Percentiles rank a stretch among this genome's conserved stretches.
These are phyloP conservation scores for Albizia julibrissin DNA, from an alignment of 306 rosid genomes.

Conservation along the genomic window DNA sequence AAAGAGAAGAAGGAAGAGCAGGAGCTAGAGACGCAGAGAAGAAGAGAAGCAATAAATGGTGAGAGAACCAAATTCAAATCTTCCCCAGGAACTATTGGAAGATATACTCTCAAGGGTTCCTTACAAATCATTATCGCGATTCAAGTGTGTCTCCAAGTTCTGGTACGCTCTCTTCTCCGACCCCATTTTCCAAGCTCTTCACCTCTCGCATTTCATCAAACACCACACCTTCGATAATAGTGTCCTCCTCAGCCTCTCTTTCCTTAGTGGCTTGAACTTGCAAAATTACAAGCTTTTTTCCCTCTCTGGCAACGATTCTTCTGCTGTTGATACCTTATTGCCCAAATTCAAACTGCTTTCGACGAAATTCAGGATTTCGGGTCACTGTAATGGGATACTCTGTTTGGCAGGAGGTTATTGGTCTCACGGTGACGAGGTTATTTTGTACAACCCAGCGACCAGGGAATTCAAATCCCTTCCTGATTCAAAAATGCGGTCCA, in stretches of 20 bases:
- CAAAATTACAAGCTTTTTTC: conserved; percentile 21
- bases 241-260: conserved; percentile 23
- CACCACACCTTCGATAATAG: neutral
- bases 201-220: conserved; percentile 21
- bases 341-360: conserved; percentile 25
- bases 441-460: conserved; percentile 33
- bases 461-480: conserved; percentile 31
- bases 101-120: conserved; percentile 11
- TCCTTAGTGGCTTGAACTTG: conserved; percentile 8
- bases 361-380: conserved; percentile 23
- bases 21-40: neutral
- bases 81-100: conserved; percentile 6
- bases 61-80: neutral
- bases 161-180: conserved; percentile 1
- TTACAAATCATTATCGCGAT: neutral
- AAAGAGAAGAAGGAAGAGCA: neutral
- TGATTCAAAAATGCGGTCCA: neutral
- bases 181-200: conserved; percentile 14
- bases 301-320: conserved; percentile 9
- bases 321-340: neutral
- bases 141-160: conserved; percentile 11
- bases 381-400: conserved; percentile 36
- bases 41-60: neutral
- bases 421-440: conserved; percentile 10
- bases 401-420: conserved; percentile 26